Evolutionary conservation across 2,329 filamentous ascomycete genomes (phyloP), one percentile per base, ranked within the genome.

Genomic region (Neonectria punicea): DNA sequence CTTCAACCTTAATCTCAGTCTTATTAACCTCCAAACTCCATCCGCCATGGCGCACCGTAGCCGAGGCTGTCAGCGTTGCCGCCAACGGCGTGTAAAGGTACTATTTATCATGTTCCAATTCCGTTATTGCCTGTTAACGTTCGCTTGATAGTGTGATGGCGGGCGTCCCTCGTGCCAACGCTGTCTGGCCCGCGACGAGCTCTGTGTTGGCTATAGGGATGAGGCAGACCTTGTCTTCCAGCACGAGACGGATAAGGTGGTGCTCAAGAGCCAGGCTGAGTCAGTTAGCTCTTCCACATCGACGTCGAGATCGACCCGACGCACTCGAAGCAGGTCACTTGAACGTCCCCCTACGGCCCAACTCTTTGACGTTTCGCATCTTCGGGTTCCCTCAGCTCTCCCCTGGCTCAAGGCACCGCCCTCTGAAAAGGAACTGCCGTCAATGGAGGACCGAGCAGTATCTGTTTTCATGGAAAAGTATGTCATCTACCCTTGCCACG

Each of bases 121-220:
- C 7, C 16, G n/a, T n/a, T 39, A n/a, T n/a, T 16, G 6, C 2
- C 36, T 8, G 36, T 39, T 43, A 43, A 43, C 39, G 20, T 5
- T 6, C 3, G n/a, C 7, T 20, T 9, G 39, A 20, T 11, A 43
- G 39, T 43, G 39, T n/a, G 39, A 43, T 43, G 39, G 39, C 39
- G 39, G n/a, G 5, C 39, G 39, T 43, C 39, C 39, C 8, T 43
- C 39, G 39, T 43, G 39, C 59, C 84, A 86, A 70, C 71, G 74
- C 11, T 86, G 83, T 81, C 70, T 77, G 16, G 84, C 85, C 62
- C 74, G 77, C 16, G 75, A 76, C 0, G 66, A 74, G 2, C 39
- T 43, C n/a, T 43, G 39, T 11, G 39, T 43, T 43, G 39, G 39
- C 39, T 43, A 43, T 13, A 9, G 76, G 79, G 50, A 65, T 76